phyloP scores from a whole-genome alignment of 129 eudicot species.

The Flaveria brownii region DNA sequence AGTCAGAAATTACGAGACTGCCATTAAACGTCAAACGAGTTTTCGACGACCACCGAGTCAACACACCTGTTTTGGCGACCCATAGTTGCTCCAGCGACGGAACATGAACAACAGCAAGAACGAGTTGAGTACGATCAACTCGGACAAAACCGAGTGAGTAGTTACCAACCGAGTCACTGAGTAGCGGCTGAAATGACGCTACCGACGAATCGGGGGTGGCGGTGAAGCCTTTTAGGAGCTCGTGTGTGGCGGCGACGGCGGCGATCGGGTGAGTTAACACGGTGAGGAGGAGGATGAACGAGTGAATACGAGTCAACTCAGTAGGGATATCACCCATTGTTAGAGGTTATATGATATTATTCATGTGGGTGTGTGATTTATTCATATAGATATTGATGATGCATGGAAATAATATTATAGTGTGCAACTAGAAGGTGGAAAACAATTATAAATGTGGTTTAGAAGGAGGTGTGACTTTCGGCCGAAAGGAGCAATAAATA shows the following conservation, averaged over 20 bases:
- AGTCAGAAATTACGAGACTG: conserved; percentile 61
- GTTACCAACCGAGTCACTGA: conserved; percentile 67
- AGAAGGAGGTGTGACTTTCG: conserved; percentile 32
- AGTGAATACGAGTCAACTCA: conserved; percentile 26
- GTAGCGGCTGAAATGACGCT: conserved; percentile 58
- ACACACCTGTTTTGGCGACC: conserved; percentile 43
- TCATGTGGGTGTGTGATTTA: conserved; percentile 2
- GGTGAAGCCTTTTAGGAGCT: conserved; percentile 58
- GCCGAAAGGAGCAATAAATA: conserved; percentile 7
- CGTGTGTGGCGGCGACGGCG: conserved; percentile 24
- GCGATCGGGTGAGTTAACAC: conserved; percentile 23
- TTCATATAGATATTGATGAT: conserved; percentile 21
- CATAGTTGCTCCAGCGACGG: conserved; percentile 64
- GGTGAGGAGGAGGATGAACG: conserved; percentile 18
- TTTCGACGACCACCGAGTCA: conserved; percentile 54
- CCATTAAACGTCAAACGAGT: conserved; percentile 66
- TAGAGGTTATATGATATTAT: conserved; percentile 22
- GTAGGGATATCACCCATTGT: conserved; percentile 20
- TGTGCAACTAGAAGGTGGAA: conserved; percentile 18
- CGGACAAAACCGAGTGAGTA: conserved; percentile 87
- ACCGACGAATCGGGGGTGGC: conserved; percentile 62
- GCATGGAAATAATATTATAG: conserved; percentile 40
- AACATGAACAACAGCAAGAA: conserved; percentile 68
- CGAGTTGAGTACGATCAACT: conserved; percentile 51
- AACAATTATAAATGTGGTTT: background rate